Evolutionary conservation across 2,329 filamentous ascomycete species (phyloP).

Genomic region (Podosphaera fusca): DNA sequence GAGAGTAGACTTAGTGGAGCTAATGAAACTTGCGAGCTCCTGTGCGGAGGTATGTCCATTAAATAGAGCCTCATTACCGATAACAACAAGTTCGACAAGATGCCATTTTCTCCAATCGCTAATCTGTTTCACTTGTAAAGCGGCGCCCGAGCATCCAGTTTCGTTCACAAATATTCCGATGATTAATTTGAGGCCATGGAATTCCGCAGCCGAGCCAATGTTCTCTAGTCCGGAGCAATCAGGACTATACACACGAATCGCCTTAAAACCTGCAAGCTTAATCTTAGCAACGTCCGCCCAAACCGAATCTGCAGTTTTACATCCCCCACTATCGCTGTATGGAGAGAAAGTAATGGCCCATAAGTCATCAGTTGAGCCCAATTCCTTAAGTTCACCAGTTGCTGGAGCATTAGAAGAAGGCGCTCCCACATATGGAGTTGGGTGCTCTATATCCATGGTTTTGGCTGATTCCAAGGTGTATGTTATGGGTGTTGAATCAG

Average conservation of each 20-base stretch:
- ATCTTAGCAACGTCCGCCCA: slow-evolving; percentile 36
- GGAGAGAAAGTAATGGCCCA: slow-evolving; percentile 67
- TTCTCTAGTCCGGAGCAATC: slow-evolving; percentile 66
- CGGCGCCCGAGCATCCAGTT: slow-evolving; percentile 33
- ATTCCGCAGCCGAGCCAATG: slow-evolving; percentile 45
- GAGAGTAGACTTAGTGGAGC: slow-evolving; percentile 40
- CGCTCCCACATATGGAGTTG: slow-evolving; percentile 3
- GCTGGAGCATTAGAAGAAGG: slow-evolving; percentile 2
- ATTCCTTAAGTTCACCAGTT: slow-evolving; percentile 10
- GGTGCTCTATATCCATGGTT: too few species aligned
- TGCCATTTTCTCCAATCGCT: slow-evolving; percentile 45
- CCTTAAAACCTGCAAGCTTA: slow-evolving; percentile 40
- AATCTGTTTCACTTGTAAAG: slow-evolving; percentile 46
- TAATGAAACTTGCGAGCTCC: slow-evolving; percentile 49
- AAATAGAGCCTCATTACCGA: slow-evolving; percentile 82
- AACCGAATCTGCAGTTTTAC: slow-evolving; percentile 40
- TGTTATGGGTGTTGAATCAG: too few species aligned
- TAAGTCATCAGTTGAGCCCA: slow-evolving; percentile 16
- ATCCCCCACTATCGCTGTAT: slow-evolving; percentile 34
- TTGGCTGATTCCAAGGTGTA: too few species aligned
- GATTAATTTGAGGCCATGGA: slow-evolving; percentile 54
- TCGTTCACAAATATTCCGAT: slow-evolving; percentile 67
- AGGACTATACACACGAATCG: slow-evolving; percentile 69
- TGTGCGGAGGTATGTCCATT: slow-evolving; percentile 40
- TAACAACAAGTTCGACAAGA: slow-evolving; percentile 54